Base-by-base conservation (phyloP, 2,329 filamentous ascomycete genomes). In the Cladophialophora yegresii region DNA sequence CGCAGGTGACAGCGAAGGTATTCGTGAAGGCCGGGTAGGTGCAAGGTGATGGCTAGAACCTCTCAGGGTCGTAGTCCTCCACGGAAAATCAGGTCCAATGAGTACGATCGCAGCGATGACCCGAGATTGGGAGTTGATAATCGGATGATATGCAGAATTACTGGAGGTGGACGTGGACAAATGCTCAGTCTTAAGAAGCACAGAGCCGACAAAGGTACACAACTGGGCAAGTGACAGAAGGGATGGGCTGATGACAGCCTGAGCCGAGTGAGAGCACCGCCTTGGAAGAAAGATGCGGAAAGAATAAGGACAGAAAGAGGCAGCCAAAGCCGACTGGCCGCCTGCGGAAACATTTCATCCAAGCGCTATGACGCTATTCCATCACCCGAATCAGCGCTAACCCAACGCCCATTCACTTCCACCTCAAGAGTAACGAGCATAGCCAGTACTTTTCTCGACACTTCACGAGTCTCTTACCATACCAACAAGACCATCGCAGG, bases 291-390 rank as follows among this genome's bases (percentile, higher is more conserved):
- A 28, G 36, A 56, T 23, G 20, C 22, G 54, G 40, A 55, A 20
- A 32, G 30, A 40, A 23, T 28, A 22, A 22, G 43, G 20, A 23
- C n/a, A 40, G 40, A 30, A 13, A 33, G 23, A 49, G 26, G 16
- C 43, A 32, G 23, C 28, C 16, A 33, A 32, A 57, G 54, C 36
- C 54, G 33, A 45, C n/a, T 47, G 26, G 54, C 54, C 54, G 54
- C 54, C 54, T 57, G 40, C 55, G 54, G 40, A 43, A 43, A 43
- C 12, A n/a, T 43, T 45, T 36, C 49, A 22, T 9, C 36, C n/a
- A 32, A 22, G 13, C 20, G 32, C 22, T 30, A 28, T n/a, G 55
- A 20, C 40, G 13, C 55, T 12, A 6, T 30, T 20, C 30, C 23
- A 9, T 23, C 47, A 26, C 23, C n/a, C 22, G 7, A 36, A 36